A percentile compares a stretch with the other conserved stretches of the same genome.
phyloP scores from a whole-genome alignment of 169 alveolate species.

The Sarcocystis neurona region DNA sequence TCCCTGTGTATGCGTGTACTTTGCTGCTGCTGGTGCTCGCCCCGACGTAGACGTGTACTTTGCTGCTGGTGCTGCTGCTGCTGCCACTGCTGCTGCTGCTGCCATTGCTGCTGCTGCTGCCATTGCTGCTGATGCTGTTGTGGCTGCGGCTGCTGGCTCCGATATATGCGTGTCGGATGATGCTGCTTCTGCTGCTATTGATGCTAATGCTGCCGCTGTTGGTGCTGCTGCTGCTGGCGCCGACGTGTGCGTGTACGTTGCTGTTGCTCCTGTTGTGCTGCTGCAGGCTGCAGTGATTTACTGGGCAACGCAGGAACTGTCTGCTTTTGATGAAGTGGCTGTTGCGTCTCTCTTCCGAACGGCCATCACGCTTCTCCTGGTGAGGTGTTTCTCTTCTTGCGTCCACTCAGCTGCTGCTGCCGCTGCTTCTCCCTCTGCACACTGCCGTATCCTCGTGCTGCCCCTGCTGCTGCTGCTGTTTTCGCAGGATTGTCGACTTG shows the following conservation, averaged over 20 bases:
- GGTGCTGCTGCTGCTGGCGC: conserved; percentile 26
- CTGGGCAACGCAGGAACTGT: conserved; percentile 57
- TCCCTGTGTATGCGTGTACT: no score
- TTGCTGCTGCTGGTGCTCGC: no score
- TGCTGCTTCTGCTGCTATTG: neutral
- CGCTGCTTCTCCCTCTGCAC: no score
- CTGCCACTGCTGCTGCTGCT: no score
- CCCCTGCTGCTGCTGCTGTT: no score
- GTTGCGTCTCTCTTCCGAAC: neutral
- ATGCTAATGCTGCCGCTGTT: conserved; percentile 17
- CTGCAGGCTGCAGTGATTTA: conserved; percentile 36
- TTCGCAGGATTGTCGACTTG: no score
- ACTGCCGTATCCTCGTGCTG: no score
- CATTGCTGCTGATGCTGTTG: no score
- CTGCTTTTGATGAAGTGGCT: conserved; percentile 2
- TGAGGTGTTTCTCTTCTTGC: neutral
- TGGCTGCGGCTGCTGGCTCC: neutral
- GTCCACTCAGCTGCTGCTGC: neutral
- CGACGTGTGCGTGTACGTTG: neutral
- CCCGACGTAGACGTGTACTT: no score
- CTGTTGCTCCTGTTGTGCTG: neutral
- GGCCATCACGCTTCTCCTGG: conserved; percentile 13
- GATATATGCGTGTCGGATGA: neutral
- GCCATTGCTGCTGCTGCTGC: no score
- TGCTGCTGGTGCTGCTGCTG: no score